Evolutionary conservation across 2,329 filamentous ascomycete genomes (phyloP).

Genomic region (Polytolypa hystricis): DNA sequence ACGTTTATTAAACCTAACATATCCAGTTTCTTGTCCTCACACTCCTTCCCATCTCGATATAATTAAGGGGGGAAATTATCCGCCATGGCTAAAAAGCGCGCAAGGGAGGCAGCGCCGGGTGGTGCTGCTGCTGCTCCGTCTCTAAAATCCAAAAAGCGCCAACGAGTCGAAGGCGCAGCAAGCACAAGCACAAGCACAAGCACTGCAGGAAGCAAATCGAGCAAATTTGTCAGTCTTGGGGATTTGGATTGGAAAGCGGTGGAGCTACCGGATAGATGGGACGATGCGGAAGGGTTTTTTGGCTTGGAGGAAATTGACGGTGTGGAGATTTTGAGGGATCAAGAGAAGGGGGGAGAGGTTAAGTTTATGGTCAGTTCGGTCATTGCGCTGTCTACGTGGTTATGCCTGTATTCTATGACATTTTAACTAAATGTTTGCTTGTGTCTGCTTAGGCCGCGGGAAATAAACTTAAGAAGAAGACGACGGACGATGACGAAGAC

Average conservation of each 20-base stretch:
- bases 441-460: constrained; percentile 20
- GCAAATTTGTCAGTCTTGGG: constrained; percentile 32
- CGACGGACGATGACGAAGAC: constrained; percentile 8
- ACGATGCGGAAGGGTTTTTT: constrained; percentile 89
- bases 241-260: constrained; percentile 55
- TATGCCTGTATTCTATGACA: neutral
- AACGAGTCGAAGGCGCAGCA: constrained; percentile 16
- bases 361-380: constrained; percentile 29
- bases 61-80: neutral
- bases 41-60: too few species aligned
- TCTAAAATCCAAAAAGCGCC: constrained; percentile 26
- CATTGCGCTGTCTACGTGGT: neutral
- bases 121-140: too few species aligned
- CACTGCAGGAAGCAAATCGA: constrained; percentile 14
- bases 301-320: constrained; percentile 85
- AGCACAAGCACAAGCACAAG: constrained; percentile 11
- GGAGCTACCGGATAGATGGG: constrained; percentile 59
- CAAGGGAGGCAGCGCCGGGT: neutral
- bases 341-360: constrained; percentile 41
- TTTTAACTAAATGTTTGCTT: constrained; percentile 1
- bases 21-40: too few species aligned
- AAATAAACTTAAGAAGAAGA: constrained; percentile 21
- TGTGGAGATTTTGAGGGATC: constrained; percentile 64
- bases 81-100: constrained; percentile 27
- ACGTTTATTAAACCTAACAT: too few species aligned